Base-by-base conservation (phyloP, 176 grass and related monocot species). In the Zea mays region DNA sequence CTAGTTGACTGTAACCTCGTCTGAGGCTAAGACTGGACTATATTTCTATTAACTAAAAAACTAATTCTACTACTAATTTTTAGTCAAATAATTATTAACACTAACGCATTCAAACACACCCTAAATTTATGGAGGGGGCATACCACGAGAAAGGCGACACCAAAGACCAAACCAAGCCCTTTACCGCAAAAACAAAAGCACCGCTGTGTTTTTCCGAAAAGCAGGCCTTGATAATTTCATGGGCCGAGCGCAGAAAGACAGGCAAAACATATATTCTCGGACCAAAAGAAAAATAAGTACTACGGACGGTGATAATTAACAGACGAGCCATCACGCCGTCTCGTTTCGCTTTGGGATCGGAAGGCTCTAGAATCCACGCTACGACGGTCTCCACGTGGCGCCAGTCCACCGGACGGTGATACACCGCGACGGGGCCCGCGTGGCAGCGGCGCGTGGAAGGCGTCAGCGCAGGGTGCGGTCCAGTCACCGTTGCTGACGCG, bases 341-440 rank as follows among this genome's bases (percentile, higher is more conserved):
- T 8, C 27, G 77, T 34, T 46, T 27, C 27, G 71, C 40, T 80
- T 72, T 36, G 43, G 88, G 80, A 84, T 90, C 81, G 56, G 84
- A 84, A 90, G 81, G 10, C 84, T 84, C 88, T 84, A 73, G 88
- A 90, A 87, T 47, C 57, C 39, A 44, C 34, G 40, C 50, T 46
- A 56, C 41, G 74, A 71, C 33, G 49, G 74, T 35, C 58, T 39
- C 56, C 85, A 91, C 82, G 2, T 82, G 72, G 67, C 77, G 71
- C 56, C 3, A 3, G 0, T 12, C 17, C 9, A 80, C 4, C 34
- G 71, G 77, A 0, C 8, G 34, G 48, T 88, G 48, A 51, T 1
- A 41, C 47, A 76, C 76, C 76, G 27, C 9, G 13, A 0, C 16
- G 27, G 67, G 70, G 1, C 76, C 86, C 48, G 4, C 71, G 1